Base-by-base conservation (phyloP, 345 rosid genomes). In the Sisymbrium irio region DNA sequence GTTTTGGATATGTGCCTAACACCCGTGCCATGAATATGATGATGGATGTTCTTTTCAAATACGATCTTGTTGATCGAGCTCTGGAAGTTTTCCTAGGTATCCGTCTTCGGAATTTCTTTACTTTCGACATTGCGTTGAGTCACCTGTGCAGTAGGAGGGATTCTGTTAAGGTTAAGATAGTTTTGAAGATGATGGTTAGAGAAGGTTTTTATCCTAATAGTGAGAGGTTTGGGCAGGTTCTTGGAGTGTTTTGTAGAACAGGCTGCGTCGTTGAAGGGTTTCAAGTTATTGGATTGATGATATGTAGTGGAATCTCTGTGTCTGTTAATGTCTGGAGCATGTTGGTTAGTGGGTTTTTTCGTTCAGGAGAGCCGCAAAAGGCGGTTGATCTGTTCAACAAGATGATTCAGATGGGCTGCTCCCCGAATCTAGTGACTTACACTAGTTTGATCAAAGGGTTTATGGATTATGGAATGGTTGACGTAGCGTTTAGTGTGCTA, bases 391-490 rank as follows among this genome's bases (percentile, higher is more conserved):
- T 87, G 77, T 77, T 65, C 74, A 84, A 73, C 80, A 89, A 76
- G 84, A 91, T 89, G 89, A 72, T 72, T 65, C 63, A 69, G 55
- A 71, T 72, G 55, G 86, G 95, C 44, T 82, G 84, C 71, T 74
- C 83, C 20, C 92, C 90, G 5, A 88, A 79, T 72, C 62, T 88
- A 8, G 88, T 87, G 54, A 88, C 87, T 6, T 90, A 83, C 76
- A 88, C 97, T 1, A 60, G 81, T 71, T 74, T 91, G 49, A 65
- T 91, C 55, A 88, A 89, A 67, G 89, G 87, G 19, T 82, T 82
- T 50, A 63, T 87, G 65, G 85, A 84, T 41, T 71, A 75, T 27
- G 51, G 78, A 73, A 86, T 84, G 96, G 75, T 82, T 47, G 27
- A 53, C 17, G 37, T 56, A 35, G 96, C 89, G 39, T 76, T 78